phyloP scores from a whole-genome alignment of 2,329 filamentous ascomycete genomes.

The Fusarium nodosum region DNA sequence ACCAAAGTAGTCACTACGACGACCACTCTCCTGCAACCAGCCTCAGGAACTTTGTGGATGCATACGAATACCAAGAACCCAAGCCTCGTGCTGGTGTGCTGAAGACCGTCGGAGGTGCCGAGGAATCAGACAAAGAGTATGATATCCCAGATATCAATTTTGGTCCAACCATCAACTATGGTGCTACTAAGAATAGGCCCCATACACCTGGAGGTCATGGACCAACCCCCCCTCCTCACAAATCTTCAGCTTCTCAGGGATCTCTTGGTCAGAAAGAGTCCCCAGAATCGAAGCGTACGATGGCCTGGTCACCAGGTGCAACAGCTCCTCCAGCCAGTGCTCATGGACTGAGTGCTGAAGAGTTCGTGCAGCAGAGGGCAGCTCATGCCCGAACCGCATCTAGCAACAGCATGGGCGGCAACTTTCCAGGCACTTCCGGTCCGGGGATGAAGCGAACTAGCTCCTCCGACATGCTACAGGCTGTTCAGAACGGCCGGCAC shows the following conservation, averaged over 20 bases:
- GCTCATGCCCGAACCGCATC: conserved; percentile 72
- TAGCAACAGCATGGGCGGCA: conserved; percentile 58
- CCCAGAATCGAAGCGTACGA: conserved; percentile 71
- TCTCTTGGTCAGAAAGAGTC: conserved; percentile 63
- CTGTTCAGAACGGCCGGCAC: conserved; percentile 47
- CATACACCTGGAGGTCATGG: conserved; percentile 53
- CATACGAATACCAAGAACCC: conserved; percentile 45
- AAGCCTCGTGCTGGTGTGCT: conserved; percentile 80
- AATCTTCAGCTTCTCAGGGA: conserved; percentile 42
- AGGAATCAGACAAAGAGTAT: conserved; percentile 51
- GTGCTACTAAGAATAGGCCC: conserved; percentile 53
- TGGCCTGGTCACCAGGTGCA: conserved; percentile 84
- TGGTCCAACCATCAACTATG: conserved; percentile 82
- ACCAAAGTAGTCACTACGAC: conserved; percentile 67
- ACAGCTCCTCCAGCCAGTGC: conserved; percentile 62
- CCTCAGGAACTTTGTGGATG: conserved; percentile 45
- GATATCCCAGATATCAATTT: conserved; percentile 85
- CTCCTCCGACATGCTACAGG: conserved; percentile 56
- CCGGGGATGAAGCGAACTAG: conserved; percentile 56
- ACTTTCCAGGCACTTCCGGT: conserved; percentile 45
- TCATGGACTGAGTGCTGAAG: conserved; percentile 78
- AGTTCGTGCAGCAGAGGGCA: conserved; percentile 85
- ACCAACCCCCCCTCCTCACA: conserved; percentile 43
- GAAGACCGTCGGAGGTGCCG: conserved; percentile 77
- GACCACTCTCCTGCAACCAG: conserved; percentile 64